These are phyloP conservation scores for Trapa incisa DNA, from an alignment of 345 rosid genomes.

Conservation along the genomic window DNA sequence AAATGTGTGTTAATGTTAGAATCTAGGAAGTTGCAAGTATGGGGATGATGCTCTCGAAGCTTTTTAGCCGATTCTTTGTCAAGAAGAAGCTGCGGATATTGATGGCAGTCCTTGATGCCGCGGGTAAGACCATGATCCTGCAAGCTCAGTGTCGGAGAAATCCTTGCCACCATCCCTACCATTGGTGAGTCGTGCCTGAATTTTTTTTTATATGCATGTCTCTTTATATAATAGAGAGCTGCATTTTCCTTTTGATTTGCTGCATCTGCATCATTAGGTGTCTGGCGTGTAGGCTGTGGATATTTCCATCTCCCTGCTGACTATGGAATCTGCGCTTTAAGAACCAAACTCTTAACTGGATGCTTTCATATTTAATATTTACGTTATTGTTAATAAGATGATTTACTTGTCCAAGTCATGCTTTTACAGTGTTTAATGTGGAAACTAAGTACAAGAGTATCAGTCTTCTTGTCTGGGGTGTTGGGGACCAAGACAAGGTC, in stretches of 20 bases:
- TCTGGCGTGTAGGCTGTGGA: too few relatives aligned
- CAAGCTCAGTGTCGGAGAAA: slow-evolving; percentile 82
- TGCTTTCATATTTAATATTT: neutral
- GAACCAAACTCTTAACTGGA: too few relatives aligned
- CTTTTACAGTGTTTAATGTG: slow-evolving; percentile 62
- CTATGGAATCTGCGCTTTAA: too few relatives aligned
- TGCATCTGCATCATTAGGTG: neutral
- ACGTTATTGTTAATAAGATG: neutral
- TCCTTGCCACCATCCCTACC: slow-evolving; percentile 76
- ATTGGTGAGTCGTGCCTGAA: slow-evolving; percentile 34
- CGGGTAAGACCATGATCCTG: slow-evolving; percentile 78
- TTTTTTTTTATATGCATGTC: neutral
- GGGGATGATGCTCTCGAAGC: slow-evolving; percentile 57
- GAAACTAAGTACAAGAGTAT: slow-evolving; percentile 93
- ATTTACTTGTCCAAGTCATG: neutral
- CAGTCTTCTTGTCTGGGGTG: slow-evolving; percentile 87
- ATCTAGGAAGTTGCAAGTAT: slow-evolving; percentile 18
- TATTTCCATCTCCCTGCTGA: too few relatives aligned
- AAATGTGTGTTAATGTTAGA: neutral
- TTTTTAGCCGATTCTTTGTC: slow-evolving; percentile 59
- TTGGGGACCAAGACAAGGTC: slow-evolving; percentile 94
- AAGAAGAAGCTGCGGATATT: slow-evolving; percentile 76
- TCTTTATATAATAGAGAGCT: neutral
- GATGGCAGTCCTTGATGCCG: slow-evolving; percentile 85
- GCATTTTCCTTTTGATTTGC: neutral